Evolutionary conservation across 805 yeast genomes (phyloP), one percentile per base, ranked within the genome.

Genomic region (Ogataea allantospora): DNA sequence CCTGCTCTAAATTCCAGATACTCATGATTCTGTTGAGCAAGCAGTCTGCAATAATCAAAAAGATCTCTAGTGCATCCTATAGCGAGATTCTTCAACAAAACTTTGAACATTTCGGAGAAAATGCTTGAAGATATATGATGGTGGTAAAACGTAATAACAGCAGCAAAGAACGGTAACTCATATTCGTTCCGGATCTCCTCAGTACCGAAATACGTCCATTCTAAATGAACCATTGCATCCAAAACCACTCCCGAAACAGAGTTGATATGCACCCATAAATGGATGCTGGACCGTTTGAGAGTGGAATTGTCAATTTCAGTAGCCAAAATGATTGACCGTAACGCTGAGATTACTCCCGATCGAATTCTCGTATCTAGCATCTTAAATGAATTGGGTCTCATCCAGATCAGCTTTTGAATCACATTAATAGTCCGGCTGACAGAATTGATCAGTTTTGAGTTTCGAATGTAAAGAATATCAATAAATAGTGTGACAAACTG

Each of bases 141-240:
- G 1, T 34, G 8, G 33, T 53, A 54, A 18, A 39, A 40, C 5
- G 47, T 43, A 31, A 56, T 12, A 1, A 53, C 17, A 4, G 51
- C 43, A 2, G 50, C 40, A 31, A 41, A 57, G 35, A 60, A 60
- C 1, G 40, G 24, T 5, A 60, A 31, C 17, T 57, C 63, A 30
- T 46, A 42, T 17, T 33, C 35, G 1, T 30, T 19, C 13, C 62
- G 30, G 2, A 53, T n/a, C 3, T 22, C 15, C 4, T 33, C 40
- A 20, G 38, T 29, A 1, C 54, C 60, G 37, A 60, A 55, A 34
- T 57, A 60, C 0, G 39, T 36, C 65, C 65, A 60, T 13, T 60
- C 62, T 15, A 57, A 35, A 33, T 51, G 51, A 4, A 56, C 40
- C 16, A 60, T 19, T 2, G 54, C 51, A 13, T 52, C 53, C 11